These are phyloP conservation scores for Exobasidium rhododendri DNA, from an alignment of 1,284 basidiomycete species.

Conservation along the genomic window DNA sequence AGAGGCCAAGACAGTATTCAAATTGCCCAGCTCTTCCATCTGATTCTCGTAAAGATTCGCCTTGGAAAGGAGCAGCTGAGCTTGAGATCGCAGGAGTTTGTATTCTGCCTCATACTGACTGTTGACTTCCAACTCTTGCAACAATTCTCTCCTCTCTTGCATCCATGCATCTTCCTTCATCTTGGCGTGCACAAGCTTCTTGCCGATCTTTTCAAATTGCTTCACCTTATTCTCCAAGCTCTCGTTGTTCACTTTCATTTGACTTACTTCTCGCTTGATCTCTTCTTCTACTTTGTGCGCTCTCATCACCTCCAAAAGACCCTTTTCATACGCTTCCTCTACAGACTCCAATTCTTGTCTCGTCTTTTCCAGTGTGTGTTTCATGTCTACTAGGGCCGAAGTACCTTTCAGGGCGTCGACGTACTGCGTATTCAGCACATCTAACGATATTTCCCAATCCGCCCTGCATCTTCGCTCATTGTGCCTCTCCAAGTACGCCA, in stretches of 20 bases:
- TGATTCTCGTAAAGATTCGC: not conserved
- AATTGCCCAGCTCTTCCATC: not conserved
- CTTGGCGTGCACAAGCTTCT: not conserved
- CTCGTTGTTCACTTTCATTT: not conserved
- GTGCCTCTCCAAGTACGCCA: too few species aligned
- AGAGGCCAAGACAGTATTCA: slow-evolving; percentile 12
- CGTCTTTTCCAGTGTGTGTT: not conserved
- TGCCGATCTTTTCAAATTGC: not conserved
- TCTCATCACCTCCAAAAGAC: not conserved
- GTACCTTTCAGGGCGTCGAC: not conserved
- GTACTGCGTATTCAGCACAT: not conserved
- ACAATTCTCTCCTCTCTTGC: slow-evolving; percentile 10
- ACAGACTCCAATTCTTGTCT: not conserved
- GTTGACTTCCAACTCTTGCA: slow-evolving; percentile 1
- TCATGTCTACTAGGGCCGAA: not conserved
- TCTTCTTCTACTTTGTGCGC: not conserved
- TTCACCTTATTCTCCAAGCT: not conserved
- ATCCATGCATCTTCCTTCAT: not conserved
- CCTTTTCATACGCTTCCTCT: slow-evolving; percentile 8
- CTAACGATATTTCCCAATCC: not conserved
- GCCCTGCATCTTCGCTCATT: too few species aligned
- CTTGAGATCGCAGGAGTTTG: not conserved
- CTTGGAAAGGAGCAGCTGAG: not conserved
- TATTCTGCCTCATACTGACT: slow-evolving; percentile 1
- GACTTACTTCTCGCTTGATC: not conserved